Base-by-base conservation (phyloP, 2,329 filamentous ascomycete species). In the Cercospora zeae-maydis region DNA sequence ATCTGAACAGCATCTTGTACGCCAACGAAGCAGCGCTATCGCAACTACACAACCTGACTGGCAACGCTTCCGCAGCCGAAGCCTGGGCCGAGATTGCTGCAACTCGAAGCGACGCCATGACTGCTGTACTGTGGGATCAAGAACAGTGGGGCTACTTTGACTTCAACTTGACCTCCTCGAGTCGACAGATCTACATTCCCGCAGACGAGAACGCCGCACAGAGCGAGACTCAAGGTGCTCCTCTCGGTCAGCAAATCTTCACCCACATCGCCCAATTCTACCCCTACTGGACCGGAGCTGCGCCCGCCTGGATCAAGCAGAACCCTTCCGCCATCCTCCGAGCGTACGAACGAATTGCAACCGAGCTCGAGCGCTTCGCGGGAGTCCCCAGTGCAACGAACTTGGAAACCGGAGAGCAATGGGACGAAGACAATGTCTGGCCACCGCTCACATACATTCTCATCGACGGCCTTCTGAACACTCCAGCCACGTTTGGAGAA, bases 341-440 rank as follows among this genome's bases (percentile, higher is more conserved):
- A 16, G 83, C 82, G 0, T 89, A 81, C 69, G 72, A 77, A 14
- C 84, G 83, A 47, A 80, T 90, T 2, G 75, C 77, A 1, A 73
- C 77, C 59, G 81, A 84, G 34, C 81, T 89, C 5, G 78, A 83
- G 10, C 72, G 75, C 31, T 80, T 81, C 11, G 73, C 75, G 0
- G 87, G 87, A 36, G 86, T 82, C 36, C 84, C 89, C 49, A 80
- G 86, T 1, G 84, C 87, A 0, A 88, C 86, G 3, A 89, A 88
- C 70, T 76, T 85, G 61, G 70, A 74, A 51, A 85, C 86, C 0
- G 83, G 83, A 13, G 83, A 89, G 78, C 87, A 89, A 71, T 90
- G 87, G 87, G 87, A 90, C 60, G 82, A 88, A 72, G 86, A 86
- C 0, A 89, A 86, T 69, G 87, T 89, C 27, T 90, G 87, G 87